These are phyloP conservation scores for Melampsora americana DNA, from an alignment of 1,284 basidiomycete genomes.

Conservation along the genomic window DNA sequence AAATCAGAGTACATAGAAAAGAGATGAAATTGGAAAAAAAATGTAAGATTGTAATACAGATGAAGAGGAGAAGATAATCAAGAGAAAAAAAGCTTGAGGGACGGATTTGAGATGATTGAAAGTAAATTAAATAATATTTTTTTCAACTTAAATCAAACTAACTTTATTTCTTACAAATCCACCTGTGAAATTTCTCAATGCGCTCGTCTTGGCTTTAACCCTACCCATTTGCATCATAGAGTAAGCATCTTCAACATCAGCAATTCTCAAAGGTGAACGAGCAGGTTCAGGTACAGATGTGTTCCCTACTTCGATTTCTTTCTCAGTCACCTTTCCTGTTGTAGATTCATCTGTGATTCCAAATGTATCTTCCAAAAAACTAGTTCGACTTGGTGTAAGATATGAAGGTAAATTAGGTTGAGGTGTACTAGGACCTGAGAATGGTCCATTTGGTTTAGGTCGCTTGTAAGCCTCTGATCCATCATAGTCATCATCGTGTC, in stretches of 20 bases:
- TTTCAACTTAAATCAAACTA: conserved; percentile 36
- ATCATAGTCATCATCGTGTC: conserved; percentile 36
- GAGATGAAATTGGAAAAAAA: no score
- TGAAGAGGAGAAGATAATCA: no score
- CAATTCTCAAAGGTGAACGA: conserved; percentile 25
- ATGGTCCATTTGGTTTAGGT: conserved; percentile 39
- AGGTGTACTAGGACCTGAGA: conserved; percentile 31
- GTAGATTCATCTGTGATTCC: conserved; percentile 19
- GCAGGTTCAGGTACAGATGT: not conserved
- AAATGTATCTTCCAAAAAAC: conserved; percentile 29
- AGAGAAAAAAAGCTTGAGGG: no score
- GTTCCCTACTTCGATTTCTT: not conserved
- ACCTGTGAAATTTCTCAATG: conserved; percentile 39
- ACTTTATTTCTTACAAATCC: conserved; percentile 42
- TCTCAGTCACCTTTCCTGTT: not conserved
- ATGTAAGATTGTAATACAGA: no score
- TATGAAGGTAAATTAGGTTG: not conserved
- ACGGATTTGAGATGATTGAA: no score
- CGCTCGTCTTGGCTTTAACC: conserved; percentile 41
- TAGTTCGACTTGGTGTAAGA: not conserved
- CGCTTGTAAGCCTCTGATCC: conserved; percentile 43
- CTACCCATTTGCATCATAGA: conserved; percentile 42
- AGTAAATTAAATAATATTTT: not conserved
- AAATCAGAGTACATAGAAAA: no score
- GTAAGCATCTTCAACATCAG: conserved; percentile 42